Conservation (phyloP, 371 early-diverging fungal species). For the Lichtheimia corymbifera region DNA sequence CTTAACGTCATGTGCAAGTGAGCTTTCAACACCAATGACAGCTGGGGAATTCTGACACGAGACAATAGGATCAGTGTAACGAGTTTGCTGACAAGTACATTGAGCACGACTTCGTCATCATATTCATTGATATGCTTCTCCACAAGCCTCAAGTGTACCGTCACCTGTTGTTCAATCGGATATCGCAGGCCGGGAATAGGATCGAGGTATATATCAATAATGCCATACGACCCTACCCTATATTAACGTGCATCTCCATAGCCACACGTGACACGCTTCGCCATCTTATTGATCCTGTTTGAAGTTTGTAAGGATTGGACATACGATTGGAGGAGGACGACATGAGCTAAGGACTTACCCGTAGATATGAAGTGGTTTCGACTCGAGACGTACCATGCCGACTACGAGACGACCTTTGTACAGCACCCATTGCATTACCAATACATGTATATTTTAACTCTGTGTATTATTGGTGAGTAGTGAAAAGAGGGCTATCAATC, state of each 20-base stretch:
- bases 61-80: slow-evolving; percentile 67
- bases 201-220: slow-evolving; percentile 47
- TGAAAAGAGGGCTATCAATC: not conserved
- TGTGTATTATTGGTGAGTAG: slow-evolving; percentile 70
- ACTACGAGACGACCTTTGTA: slow-evolving; percentile 53
- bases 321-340: not conserved
- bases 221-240: not conserved
- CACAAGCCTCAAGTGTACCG: slow-evolving; percentile 92
- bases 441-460: slow-evolving; percentile 76
- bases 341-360: not conserved
- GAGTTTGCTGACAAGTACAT: slow-evolving; percentile 93
- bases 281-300: slow-evolving; percentile 81
- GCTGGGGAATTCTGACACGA: not conserved
- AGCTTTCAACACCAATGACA: not conserved
- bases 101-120: slow-evolving; percentile 87
- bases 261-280: slow-evolving; percentile 77
- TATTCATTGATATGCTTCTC: slow-evolving; percentile 93
- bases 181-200: slow-evolving; percentile 51
- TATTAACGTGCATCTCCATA: slow-evolving; percentile 17
- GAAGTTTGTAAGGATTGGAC: slow-evolving; percentile 71
- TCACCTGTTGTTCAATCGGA: slow-evolving; percentile 85
- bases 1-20: slow-evolving; percentile 78
- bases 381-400: slow-evolving; percentile 68
- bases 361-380: slow-evolving; percentile 91
- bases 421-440: slow-evolving; percentile 70